Base-by-base conservation (phyloP, 2,329 filamentous ascomycete species). In the Claviceps capensis region DNA sequence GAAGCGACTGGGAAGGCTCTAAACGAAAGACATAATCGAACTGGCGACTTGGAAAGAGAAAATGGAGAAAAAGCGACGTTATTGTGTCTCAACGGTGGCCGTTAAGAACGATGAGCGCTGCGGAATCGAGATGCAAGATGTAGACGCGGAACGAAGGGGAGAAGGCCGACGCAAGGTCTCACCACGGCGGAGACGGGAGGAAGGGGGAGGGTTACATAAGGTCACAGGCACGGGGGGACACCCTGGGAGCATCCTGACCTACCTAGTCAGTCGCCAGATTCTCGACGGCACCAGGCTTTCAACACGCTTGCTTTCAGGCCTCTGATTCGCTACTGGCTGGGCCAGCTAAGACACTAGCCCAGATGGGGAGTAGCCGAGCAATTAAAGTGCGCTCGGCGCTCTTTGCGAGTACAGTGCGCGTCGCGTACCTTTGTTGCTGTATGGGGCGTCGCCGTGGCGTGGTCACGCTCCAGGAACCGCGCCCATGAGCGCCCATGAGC, bases 11-110 rank as follows among this genome's bases (percentile, higher is more conserved):
- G 57, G 57, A 58, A 60, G 47, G 51, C 50, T 55, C 50, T 57
- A 63, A 63, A 59, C 55, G 58, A 60, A 56, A 60, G 61, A 67
- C 66, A 69, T 69, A 57, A 61, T 69, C 65, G 60, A 60, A 61
- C 62, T 51, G 47, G 52, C 52, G 52, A 52, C 49, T 47, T 43
- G 43, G 13, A 40, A 34, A 30, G 17, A 53, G 51, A 60, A 57
- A 2, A 48, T 50, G 54, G 58, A 54, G 53, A 55, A 53, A 50
- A 56, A 53, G 23, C 22, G 42, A 38, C 9, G 30, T 46, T n/a
- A 38, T 43, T 54, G 48, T 51, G 54, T 54, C 54, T 52, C 52
- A 54, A 46, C 23, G 34, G 37, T 40, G 52, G 42, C 50, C 52
- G 54, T 56, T 52, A 54, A 53, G 47, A 44, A 13, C 17, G n/a